These are phyloP conservation scores for Herpetospermum pedunculosum DNA, from an alignment of 306 rosid species.

Conservation along the genomic window DNA sequence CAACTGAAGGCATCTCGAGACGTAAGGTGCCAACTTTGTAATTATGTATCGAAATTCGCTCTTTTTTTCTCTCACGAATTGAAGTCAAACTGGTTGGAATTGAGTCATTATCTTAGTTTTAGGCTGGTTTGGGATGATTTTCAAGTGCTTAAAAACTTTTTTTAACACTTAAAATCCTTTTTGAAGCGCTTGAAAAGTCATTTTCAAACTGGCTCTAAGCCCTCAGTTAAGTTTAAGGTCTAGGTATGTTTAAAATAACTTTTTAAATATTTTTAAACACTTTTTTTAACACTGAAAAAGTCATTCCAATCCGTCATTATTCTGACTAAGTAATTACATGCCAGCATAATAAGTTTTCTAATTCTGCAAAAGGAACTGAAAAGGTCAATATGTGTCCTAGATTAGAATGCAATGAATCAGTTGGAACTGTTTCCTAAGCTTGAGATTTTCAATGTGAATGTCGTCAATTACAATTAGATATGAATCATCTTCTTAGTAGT, in stretches of 20 bases:
- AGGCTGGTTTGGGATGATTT: no score
- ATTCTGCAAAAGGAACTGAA: background rate
- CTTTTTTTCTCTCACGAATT: background rate
- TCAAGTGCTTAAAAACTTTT: no score
- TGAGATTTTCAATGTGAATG: background rate
- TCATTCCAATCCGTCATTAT: no score
- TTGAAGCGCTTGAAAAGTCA: no score
- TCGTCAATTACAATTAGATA: background rate
- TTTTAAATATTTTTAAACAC: no score
- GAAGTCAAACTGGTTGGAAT: background rate
- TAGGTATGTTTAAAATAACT: no score
- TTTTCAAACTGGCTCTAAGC: no score
- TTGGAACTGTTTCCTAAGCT: background rate
- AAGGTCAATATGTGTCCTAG: background rate
- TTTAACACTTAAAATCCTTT: no score
- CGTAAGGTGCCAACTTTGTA: slow-evolving; percentile 95
- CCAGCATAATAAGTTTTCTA: background rate
- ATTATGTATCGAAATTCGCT: slow-evolving; percentile 24
- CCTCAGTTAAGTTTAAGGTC: no score
- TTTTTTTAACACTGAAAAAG: no score
- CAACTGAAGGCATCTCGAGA: slow-evolving; percentile 99
- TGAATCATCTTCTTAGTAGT: background rate
- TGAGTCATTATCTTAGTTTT: background rate
- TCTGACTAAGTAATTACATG: no score
- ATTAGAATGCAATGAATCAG: background rate